Evolutionary conservation across 345 rosid genomes (phyloP), one percentile per base, ranked within the genome.

Genomic region (Crucihimalaya himalaica): DNA sequence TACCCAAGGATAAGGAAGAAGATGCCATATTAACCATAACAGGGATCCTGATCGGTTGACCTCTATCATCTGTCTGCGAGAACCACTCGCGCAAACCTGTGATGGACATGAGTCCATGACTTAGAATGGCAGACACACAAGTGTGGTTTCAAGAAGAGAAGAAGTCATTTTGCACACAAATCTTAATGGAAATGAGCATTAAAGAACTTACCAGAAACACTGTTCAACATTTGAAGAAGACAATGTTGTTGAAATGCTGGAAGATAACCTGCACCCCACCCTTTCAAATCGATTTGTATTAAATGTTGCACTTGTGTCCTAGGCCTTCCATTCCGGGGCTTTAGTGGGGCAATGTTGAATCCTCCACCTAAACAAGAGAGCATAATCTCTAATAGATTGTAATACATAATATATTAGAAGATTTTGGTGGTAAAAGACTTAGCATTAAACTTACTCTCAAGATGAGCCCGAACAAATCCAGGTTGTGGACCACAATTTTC

Each of bases 31-130:
- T 96, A 78, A 89, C 96, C 99, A 96, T 96, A 71, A 86, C 96
- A 19, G 98, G 97, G 31, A 96, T 96, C 82, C 98, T 89, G 6
- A 93, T 95, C 39, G 91, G 92, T 73, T 89, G 86, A 83, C 89
- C 88, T 76, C 98, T 86, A 81, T 88, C 98, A 84, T 96, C 99
- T 48, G 91, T 90, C 82, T 92, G 98, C 35, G 94, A 78, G 81
- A 96, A 92, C 95, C 97, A 96, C 78, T 96, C 99, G 1, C 97
- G 97, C 76, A 96, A 74, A 80, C 99, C 99, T 96, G 80, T 40
- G 29, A 66, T 43, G 52, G 68, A 46, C 63, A 51, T 8, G 69
- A 66, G 28, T 20, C 23, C 25, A 39, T 57, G 42, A 64, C 25
- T 27, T 29, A 54, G 6, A 77, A 42, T 48, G 62, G 46, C 11